Evolutionary conservation across 2,329 filamentous ascomycete genomes (phyloP).

Genomic region (Chalaropsis thielavioides): DNA sequence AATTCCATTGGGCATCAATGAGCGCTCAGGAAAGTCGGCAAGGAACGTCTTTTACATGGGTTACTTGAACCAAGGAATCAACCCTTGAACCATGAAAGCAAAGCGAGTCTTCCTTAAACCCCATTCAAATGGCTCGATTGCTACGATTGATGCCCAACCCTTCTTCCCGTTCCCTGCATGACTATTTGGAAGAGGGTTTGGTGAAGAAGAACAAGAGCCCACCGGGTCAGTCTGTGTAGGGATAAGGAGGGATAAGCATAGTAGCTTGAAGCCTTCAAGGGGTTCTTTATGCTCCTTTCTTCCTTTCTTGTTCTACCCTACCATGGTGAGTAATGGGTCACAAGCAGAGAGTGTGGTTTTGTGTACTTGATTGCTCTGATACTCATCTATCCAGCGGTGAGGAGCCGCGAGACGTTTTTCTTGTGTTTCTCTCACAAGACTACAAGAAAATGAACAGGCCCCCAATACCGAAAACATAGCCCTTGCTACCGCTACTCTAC

Average conservation of each 20-base stretch:
- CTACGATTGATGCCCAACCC: background rate
- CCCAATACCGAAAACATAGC: background rate
- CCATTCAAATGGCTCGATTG: background rate
- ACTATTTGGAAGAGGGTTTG: background rate
- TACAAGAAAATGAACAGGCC: background rate
- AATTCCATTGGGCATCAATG: background rate
- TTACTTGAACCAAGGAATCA: background rate
- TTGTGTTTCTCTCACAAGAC: background rate
- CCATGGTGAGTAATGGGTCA: no score
- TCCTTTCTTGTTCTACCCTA: no score
- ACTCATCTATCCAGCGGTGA: background rate
- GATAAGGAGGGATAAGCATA: no score
- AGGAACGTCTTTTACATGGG: background rate
- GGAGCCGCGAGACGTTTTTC: background rate
- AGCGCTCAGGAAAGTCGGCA: background rate
- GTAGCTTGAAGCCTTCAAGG: background rate
- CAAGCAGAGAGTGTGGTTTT: background rate
- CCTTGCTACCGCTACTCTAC: background rate
- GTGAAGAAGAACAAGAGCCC: no score
- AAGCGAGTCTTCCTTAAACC: background rate
- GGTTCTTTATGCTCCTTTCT: no score
- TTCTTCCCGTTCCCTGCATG: background rate
- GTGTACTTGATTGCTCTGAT: background rate
- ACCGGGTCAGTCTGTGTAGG: no score
- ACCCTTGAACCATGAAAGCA: background rate